phyloP scores from a whole-genome alignment of 2,329 filamentous ascomycete species.

The Tolypocladium nubicola region DNA sequence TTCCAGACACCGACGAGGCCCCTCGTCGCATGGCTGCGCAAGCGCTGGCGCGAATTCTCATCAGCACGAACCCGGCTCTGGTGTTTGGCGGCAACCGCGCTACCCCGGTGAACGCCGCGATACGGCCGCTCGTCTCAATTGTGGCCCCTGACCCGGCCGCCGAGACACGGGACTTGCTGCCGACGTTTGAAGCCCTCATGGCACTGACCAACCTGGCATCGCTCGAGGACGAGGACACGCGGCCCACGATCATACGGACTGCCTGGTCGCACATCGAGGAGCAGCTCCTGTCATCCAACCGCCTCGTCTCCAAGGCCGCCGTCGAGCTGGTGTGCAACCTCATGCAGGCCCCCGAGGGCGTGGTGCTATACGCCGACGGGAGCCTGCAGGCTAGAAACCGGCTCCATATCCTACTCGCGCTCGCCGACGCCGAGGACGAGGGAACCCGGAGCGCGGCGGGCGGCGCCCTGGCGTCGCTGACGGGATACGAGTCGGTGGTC shows the following conservation, averaged over 20 bases:
- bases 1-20: constrained; percentile 39
- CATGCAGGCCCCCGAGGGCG: constrained; percentile 56
- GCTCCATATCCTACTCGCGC: constrained; percentile 73
- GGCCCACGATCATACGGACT: constrained; percentile 59
- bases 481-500: constrained; percentile 66
- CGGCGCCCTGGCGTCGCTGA: constrained; percentile 77
- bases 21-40: constrained; percentile 58
- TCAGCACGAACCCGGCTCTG: constrained; percentile 74
- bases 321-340: constrained; percentile 91
- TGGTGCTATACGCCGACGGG: constrained; percentile 58
- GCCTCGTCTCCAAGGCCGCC: constrained; percentile 67
- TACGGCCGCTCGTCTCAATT: constrained; percentile 70
- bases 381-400: constrained; percentile 59
- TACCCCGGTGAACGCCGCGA: constrained; percentile 65
- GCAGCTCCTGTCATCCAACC: constrained; percentile 65
- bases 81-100: constrained; percentile 73
- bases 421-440: constrained; percentile 76
- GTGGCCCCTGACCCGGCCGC: constrained; percentile 53
- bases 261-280: constrained; percentile 75
- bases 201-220: constrained; percentile 92
- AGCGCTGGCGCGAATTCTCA: constrained; percentile 73
- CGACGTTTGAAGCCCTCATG: constrained; percentile 81
- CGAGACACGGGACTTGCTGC: constrained; percentile 67
- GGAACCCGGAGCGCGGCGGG: constrained; percentile 75
- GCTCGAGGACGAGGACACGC: constrained; percentile 54